Conservation (phyloP, 2,329 filamentous ascomycete species). For the Scleromitrula shiraiana region DNA sequence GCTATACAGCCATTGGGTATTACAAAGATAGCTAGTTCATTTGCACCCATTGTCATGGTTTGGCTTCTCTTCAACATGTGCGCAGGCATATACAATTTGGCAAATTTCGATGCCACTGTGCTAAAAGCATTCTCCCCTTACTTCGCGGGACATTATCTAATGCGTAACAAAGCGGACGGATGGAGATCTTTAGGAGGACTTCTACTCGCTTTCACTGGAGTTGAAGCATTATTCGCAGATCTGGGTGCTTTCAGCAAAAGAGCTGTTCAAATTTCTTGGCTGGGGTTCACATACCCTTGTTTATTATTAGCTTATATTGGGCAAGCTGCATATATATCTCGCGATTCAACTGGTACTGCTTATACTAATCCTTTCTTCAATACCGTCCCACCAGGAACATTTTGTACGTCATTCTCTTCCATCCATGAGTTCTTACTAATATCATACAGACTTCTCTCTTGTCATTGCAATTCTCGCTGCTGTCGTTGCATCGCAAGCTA, state of each 20-base stretch:
- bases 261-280: conserved; percentile 67
- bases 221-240: conserved; percentile 74
- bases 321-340: conserved; percentile 65
- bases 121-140: conserved; percentile 49
- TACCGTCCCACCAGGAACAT: conserved; percentile 55
- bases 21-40: conserved; percentile 48
- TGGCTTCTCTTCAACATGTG: conserved; percentile 58
- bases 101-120: conserved; percentile 43
- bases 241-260: conserved; percentile 64
- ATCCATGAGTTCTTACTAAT: neutral
- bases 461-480: conserved; percentile 62
- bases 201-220: conserved; percentile 66
- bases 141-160: conserved; percentile 53
- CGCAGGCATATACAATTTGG: conserved; percentile 57
- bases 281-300: conserved; percentile 60
- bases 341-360: conserved; percentile 44
- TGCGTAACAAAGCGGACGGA: conserved; percentile 49
- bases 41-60: conserved; percentile 59
- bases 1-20: conserved; percentile 58
- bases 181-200: conserved; percentile 64
- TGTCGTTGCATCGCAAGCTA: conserved; percentile 69
- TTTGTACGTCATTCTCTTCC: conserved; percentile 34
- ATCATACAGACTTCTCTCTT: conserved; percentile 44
- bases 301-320: conserved; percentile 43
- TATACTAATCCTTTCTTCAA: conserved; percentile 70